Evolutionary conservation across 768 basidiomycete genomes (phyloP).

Genomic region (Boletus rufocinnamomeus): DNA sequence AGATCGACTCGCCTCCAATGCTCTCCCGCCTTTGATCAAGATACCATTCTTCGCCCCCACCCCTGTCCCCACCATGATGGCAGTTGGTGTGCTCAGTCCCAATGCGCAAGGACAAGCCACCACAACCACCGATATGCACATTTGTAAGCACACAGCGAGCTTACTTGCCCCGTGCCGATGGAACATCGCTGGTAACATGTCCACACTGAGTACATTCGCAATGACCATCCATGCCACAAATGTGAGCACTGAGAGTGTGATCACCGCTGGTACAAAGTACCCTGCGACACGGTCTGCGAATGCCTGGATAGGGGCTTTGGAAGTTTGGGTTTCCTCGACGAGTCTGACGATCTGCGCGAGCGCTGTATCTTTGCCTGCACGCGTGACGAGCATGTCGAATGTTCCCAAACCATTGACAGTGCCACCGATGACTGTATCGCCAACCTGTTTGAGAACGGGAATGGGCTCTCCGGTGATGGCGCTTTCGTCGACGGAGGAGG

Average conservation of each 20-base stretch:
- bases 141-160: conserved; percentile 89
- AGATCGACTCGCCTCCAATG: conserved; percentile 85
- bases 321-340: conserved; percentile 97
- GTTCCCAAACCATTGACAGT: conserved; percentile 98
- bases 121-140: conserved; percentile 97
- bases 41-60: conserved; percentile 97
- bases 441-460: conserved; percentile 80
- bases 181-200: conserved; percentile 81
- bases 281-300: conserved; percentile 96
- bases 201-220: conserved; percentile 55
- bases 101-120: conserved; percentile 98
- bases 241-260: conserved; percentile 77
- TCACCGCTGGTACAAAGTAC: conserved; percentile 91
- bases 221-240: conserved; percentile 84
- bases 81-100: conserved; percentile 94
- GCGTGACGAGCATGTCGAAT: conserved; percentile 93
- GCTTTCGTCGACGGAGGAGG: conserved; percentile 91
- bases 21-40: conserved; percentile 94
- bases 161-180: conserved; percentile 78
- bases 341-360: conserved; percentile 94
- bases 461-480: conserved; percentile 95
- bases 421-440: conserved; percentile 91
- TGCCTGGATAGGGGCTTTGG: conserved; percentile 96
- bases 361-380: conserved; percentile 95
- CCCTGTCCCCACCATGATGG: conserved; percentile 99